phyloP scores from a whole-genome alignment of 78 protist genomes.

The Thecamonas trahens region DNA sequence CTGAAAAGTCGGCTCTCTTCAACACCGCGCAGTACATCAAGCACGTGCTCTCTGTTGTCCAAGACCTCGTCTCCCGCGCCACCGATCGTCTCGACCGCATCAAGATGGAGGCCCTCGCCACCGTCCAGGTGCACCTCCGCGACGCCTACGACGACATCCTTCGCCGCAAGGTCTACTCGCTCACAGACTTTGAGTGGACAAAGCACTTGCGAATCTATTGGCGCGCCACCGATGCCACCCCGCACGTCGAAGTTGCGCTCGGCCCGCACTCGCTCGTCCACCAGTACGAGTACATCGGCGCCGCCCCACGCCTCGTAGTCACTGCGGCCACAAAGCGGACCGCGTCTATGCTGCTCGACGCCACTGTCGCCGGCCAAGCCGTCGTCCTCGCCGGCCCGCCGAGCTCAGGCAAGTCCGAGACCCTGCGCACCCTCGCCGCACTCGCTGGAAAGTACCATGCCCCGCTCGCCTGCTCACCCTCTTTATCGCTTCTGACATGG shows the following conservation, averaged over 20 bases:
- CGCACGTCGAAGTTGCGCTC: constrained; percentile 48
- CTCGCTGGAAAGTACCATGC: too few relatives aligned
- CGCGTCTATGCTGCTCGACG: constrained; percentile 71
- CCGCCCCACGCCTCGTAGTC: constrained; percentile 74
- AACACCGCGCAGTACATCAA: constrained; percentile 8
- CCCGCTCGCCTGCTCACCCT: too few relatives aligned
- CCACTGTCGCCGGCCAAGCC: constrained; percentile 53
- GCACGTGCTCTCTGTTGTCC: constrained; percentile 22
- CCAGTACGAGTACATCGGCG: constrained; percentile 78
- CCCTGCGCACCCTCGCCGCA: too few relatives aligned
- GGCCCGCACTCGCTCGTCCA: constrained; percentile 66
- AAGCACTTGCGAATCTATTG: constrained; percentile 74
- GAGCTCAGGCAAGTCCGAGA: constrained; percentile 92
- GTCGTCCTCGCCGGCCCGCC: constrained; percentile 92
- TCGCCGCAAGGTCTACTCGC: constrained; percentile 1
- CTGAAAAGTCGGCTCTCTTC: background rate
- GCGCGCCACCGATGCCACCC: constrained; percentile 27
- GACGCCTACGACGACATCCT: constrained; percentile 48
- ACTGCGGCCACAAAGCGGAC: constrained; percentile 87
- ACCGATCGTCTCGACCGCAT: constrained; percentile 45
- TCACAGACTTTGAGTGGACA: constrained; percentile 75
- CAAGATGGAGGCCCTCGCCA: constrained; percentile 71
- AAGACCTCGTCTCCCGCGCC: too few relatives aligned
- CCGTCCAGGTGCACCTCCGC: constrained; percentile 84
- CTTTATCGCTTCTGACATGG: too few relatives aligned